A percentile compares a stretch with the other conserved stretches of the same genome.
Evolutionary conservation across 2,329 filamentous ascomycete genomes (phyloP).

Genomic region (Cordyceps militaris): DNA sequence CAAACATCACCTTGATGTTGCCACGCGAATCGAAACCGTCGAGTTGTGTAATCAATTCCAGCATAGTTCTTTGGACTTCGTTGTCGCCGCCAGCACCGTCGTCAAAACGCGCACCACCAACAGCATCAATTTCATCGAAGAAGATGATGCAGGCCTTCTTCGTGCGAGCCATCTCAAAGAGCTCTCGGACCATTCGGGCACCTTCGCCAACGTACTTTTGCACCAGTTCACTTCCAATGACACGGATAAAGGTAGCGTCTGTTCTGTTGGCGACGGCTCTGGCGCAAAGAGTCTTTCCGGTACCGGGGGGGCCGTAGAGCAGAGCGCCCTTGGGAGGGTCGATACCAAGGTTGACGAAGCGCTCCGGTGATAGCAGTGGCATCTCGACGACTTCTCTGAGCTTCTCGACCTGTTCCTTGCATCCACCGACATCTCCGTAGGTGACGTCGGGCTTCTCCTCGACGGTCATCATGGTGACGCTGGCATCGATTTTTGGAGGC

Average conservation of each 20-base stretch:
- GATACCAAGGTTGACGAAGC: constrained; percentile 97
- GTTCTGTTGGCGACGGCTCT: constrained; percentile 96
- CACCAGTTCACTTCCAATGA: constrained; percentile 95
- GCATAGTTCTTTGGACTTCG: constrained; percentile 95
- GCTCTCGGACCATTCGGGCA: constrained; percentile 94
- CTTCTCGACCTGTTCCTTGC: constrained; percentile 99
- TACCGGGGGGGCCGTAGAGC: constrained; percentile 93
- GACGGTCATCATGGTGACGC: constrained; percentile 99
- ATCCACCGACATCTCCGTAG: constrained; percentile 96
- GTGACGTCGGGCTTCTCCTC: constrained; percentile 99
- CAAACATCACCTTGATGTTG: constrained; percentile 99
- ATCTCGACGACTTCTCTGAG: constrained; percentile 97
- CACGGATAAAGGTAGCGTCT: constrained; percentile 96
- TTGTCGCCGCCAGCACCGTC: constrained; percentile 96
- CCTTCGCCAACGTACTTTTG: constrained; percentile 99
- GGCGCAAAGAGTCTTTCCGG: constrained; percentile 97
- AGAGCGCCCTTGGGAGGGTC: constrained; percentile 96
- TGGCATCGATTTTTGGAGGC: constrained; percentile 97
- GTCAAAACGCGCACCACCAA: constrained; percentile 92
- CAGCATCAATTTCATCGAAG: constrained; percentile 90
- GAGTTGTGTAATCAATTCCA: constrained; percentile 94
- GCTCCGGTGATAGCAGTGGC: constrained; percentile 90
- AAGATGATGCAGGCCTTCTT: constrained; percentile 99
- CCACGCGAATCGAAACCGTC: constrained; percentile 94
- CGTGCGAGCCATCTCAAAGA: constrained; percentile 98